phyloP scores from a whole-genome alignment of 164 flowering plant species.

The Kalanchoe fedtschenkoi region DNA sequence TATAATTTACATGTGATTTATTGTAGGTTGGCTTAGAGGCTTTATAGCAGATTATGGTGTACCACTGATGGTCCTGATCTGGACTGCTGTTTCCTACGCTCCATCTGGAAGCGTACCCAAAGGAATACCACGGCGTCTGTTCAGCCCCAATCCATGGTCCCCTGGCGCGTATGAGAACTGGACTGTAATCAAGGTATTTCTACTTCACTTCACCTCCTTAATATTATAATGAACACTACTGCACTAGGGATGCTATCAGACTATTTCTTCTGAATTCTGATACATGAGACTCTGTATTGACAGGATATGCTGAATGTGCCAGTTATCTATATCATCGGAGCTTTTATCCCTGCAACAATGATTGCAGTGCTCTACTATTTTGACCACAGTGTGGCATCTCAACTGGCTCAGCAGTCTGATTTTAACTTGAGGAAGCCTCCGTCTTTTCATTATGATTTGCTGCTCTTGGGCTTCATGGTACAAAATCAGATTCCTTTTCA shows the following conservation, averaged over 20 bases:
- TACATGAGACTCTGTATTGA: constrained; percentile 10
- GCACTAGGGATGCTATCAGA: not conserved
- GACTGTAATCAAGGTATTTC: constrained; percentile 75
- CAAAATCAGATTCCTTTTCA: constrained; percentile 3
- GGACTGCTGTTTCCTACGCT: constrained; percentile 87
- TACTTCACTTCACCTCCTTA: not conserved
- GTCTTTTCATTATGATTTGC: constrained; percentile 89
- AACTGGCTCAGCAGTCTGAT: constrained; percentile 96
- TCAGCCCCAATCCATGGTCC: constrained; percentile 99
- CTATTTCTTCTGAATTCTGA: not conserved
- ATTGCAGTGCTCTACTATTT: constrained; percentile 97
- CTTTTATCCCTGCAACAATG: constrained; percentile 97
- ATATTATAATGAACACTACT: not conserved
- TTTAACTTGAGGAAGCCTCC: constrained; percentile 93
- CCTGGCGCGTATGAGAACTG: constrained; percentile 95
- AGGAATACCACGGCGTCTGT: constrained; percentile 87
- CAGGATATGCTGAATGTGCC: constrained; percentile 98
- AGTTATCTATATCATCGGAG: constrained; percentile 75
- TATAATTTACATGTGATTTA: not conserved
- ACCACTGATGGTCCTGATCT: constrained; percentile 89
- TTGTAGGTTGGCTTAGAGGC: constrained; percentile 79
- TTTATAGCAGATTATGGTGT: constrained; percentile 95
- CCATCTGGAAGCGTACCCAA: constrained; percentile 65
- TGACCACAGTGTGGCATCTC: constrained; percentile 99
- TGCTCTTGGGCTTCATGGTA: constrained; percentile 92